Conservation (phyloP, 2,329 filamentous ascomycete genomes). For the Claviceps arundinis region DNA sequence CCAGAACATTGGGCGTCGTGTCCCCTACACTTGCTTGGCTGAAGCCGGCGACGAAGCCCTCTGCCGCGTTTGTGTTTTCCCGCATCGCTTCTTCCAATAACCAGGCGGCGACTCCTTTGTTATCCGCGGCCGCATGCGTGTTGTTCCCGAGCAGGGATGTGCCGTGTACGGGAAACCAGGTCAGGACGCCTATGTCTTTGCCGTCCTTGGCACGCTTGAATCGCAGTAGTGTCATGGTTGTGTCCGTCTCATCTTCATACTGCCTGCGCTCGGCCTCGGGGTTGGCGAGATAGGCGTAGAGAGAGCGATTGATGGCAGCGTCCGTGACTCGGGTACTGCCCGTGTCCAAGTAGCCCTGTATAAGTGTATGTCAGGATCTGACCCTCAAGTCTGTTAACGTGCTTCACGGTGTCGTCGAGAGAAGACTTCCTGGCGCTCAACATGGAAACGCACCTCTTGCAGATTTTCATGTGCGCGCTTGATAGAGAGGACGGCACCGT, state of each 20-base stretch:
- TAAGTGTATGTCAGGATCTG: too few relatives aligned
- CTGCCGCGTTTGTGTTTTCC: constrained; percentile 38
- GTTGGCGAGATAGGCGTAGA: constrained; percentile 79
- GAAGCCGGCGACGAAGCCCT: constrained; percentile 77
- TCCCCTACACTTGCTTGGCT: constrained; percentile 87
- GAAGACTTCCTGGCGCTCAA: not conserved
- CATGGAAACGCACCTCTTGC: constrained; percentile 25
- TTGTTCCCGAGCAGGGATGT: constrained; percentile 88
- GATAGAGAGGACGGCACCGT: constrained; percentile 73
- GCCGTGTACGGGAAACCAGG: constrained; percentile 87
- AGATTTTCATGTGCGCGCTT: constrained; percentile 53
- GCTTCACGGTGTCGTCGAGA: not conserved
- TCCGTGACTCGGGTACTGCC: constrained; percentile 57
- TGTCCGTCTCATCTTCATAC: constrained; percentile 46
- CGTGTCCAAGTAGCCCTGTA: constrained; percentile 52
- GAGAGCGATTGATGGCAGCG: constrained; percentile 79
- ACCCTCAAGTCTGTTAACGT: too few relatives aligned
- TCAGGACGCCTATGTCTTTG: constrained; percentile 68
- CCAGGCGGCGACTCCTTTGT: constrained; percentile 85
- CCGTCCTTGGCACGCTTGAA: constrained; percentile 62
- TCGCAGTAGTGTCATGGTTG: constrained; percentile 59
- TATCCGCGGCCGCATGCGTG: constrained; percentile 83
- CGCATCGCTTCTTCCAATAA: constrained; percentile 62
- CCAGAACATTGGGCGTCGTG: constrained; percentile 75
- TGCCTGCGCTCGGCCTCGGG: constrained; percentile 58